Base-by-base conservation (phyloP, 1,139 yeast genomes). In the Debaryomyces robertsiae region DNA sequence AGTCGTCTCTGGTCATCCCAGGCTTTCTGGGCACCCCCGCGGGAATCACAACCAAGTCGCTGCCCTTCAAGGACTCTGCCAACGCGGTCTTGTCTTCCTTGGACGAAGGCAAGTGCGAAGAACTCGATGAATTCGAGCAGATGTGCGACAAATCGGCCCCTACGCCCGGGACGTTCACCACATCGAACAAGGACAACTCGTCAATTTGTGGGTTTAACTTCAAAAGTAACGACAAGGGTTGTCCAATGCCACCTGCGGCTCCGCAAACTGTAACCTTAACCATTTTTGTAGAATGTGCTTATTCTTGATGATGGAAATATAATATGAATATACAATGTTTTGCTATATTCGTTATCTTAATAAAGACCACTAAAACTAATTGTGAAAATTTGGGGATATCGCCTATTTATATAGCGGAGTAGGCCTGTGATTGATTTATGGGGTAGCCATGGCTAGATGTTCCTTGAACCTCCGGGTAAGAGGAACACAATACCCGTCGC, bases 1-100 rank as follows among this genome's bases (percentile, higher is more conserved):
- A 79, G 64, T 93, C 98, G 66, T 93, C 98, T 78, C 95, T 81
- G 58, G 98, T 90, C 98, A 91, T 91, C 63, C 98, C 98, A 52
- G 98, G 98, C 77, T 93, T 93, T 78, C 98, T 87, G 71, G 98
- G 98, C 44, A 93, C 96, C 73, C 98, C 98, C 45, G 98, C 98
- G 58, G 98, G 98, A 67, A 93, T 91, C 54, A 93, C 76, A 46
- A 93, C 95, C 52, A 93, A 82, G 60, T 93, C 94, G 39, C 96
- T 77, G 51, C 81, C 93, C 51, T 81, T 76, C 57, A 93, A 76
- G 40, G 98, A 88, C 44, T 70, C 68, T 55, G 81, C 79, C 60
- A 93, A 77, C 40, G 95, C 97, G 44, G 75, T 67, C 47, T 82
- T 83, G 59, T 83, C 81, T 59, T 89, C 96, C 55, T 61, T 71